Percentiles rank a stretch among this genome's conserved stretches.
Evolutionary conservation across 2,329 filamentous ascomycete species (phyloP).

Genomic region (Exophiala dermatitidis): DNA sequence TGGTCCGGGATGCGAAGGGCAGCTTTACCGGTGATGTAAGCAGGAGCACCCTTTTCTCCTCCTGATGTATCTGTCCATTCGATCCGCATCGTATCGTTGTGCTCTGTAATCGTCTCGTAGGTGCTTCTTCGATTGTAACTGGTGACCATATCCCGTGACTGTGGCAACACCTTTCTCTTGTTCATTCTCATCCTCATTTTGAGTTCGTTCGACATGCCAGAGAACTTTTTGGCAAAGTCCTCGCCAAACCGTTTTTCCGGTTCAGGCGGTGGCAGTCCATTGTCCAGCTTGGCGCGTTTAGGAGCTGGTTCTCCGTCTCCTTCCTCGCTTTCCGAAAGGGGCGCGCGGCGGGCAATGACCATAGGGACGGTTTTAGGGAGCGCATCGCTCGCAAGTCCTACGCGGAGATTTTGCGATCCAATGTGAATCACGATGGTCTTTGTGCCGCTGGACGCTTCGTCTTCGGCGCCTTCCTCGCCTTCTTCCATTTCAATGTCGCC

Average conservation of each 20-base stretch:
- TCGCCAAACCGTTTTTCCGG: constrained; percentile 81
- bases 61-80: constrained; percentile 83
- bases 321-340: constrained; percentile 75
- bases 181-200: constrained; percentile 86
- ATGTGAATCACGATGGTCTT: constrained; percentile 93
- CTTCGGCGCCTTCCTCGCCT: constrained; percentile 46
- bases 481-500: constrained; percentile 54
- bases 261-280: constrained; percentile 39
- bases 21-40: constrained; percentile 72
- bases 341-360: constrained; percentile 74
- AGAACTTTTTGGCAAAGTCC: constrained; percentile 65
- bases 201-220: constrained; percentile 75
- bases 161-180: constrained; percentile 92
- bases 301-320: constrained; percentile 70
- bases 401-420: constrained; percentile 88
- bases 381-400: constrained; percentile 92
- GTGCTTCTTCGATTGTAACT: constrained; percentile 85
- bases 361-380: constrained; percentile 91
- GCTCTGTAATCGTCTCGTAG: constrained; percentile 80
- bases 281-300: constrained; percentile 55
- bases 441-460: constrained; percentile 64
- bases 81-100: constrained; percentile 88
- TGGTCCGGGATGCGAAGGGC: constrained; percentile 83
- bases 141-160: constrained; percentile 89
- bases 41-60: constrained; percentile 51